Percentiles rank a stretch among this genome's conserved stretches.
Evolutionary conservation across 129 eudicot genomes (phyloP).

Genomic region (carrot (Daucus carota)): DH1_v3.0 NC_030382.2:43990501-43991000

Average conservation of each 20-base stretch:
- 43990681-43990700: background rate
- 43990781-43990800: background rate
- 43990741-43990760: background rate
- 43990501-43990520: constrained; percentile 46
- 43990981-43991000: background rate
- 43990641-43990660: background rate
- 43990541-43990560: constrained; percentile 47
- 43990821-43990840: background rate
- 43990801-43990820: background rate
- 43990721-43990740: background rate
- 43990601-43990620: background rate
- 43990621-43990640: background rate
- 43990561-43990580: constrained; percentile 30
- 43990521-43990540: constrained; percentile 60
- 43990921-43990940: background rate
- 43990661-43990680: background rate
- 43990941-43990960: background rate
- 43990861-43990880: background rate
- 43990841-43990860: background rate
- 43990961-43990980: background rate
- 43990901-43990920: background rate
- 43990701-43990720: no score
- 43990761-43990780: background rate
- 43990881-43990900: background rate
- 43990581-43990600: background rate